Conservation (phyloP, 164 flowering plant genomes). For the Magnolia officinalis region DNA sequence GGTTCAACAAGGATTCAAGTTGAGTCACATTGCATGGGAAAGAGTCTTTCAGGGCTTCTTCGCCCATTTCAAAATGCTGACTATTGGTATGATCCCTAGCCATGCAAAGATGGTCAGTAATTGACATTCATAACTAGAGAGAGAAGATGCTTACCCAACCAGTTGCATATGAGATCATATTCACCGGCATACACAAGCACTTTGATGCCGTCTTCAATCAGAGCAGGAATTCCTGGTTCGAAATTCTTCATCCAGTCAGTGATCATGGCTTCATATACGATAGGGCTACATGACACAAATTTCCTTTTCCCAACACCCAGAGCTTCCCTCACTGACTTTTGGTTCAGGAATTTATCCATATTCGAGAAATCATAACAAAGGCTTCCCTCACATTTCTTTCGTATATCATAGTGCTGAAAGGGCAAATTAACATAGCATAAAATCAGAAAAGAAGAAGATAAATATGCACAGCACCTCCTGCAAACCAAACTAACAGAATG, state of each 20-base stretch:
- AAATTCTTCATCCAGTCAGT: constrained; percentile 80
- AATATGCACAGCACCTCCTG: not conserved
- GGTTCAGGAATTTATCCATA: constrained; percentile 62
- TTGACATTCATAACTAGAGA: not conserved
- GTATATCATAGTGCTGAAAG: constrained; percentile 67
- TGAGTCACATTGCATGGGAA: not conserved
- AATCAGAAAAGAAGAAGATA: constrained; percentile 1
- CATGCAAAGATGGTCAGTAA: not conserved
- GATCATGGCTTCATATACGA: constrained; percentile 67
- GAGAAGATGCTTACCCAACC: constrained; percentile 53
- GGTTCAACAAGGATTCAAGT: not conserved
- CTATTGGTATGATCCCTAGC: not conserved
- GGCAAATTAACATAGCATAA: not conserved
- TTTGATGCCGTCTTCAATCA: constrained; percentile 67
- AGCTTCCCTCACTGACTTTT: constrained; percentile 52
- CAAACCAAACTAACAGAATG: too few relatives aligned
- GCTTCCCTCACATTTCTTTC: constrained; percentile 67
- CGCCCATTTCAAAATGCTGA: not conserved
- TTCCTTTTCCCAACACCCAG: constrained; percentile 68
- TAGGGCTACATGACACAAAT: constrained; percentile 72
- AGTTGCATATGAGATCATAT: constrained; percentile 81
- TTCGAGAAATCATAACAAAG: constrained; percentile 83
- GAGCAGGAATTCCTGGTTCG: constrained; percentile 67
- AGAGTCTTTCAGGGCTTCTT: not conserved
- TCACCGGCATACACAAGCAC: constrained; percentile 74